These are phyloP conservation scores for Emmonsiellopsis sp. DNA, from an alignment of 2,329 filamentous ascomycete genomes.

Conservation along the genomic window DNA sequence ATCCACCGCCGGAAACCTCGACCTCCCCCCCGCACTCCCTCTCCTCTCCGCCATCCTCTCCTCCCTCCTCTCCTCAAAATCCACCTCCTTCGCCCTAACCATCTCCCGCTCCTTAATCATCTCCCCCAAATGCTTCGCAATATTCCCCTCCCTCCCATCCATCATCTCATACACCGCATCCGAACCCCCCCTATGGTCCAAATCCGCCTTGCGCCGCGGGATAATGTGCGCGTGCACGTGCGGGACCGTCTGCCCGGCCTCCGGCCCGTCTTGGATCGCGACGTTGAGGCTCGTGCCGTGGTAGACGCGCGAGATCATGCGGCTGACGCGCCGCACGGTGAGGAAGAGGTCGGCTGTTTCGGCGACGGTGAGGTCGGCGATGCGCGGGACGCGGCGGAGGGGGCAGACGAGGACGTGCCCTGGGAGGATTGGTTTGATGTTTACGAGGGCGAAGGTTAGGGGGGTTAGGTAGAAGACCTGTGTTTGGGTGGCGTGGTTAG, in stretches of 20 bases:
- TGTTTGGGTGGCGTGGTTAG: not conserved
- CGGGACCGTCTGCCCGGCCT: conserved; percentile 85
- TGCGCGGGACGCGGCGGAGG: conserved; percentile 55
- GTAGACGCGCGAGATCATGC: conserved; percentile 57
- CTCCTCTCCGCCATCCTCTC: conserved; percentile 68
- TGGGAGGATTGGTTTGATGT: conserved; percentile 86
- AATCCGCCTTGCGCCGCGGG: conserved; percentile 54
- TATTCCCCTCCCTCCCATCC: conserved; percentile 75
- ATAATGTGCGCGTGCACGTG: conserved; percentile 94
- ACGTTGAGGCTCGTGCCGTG: conserved; percentile 75
- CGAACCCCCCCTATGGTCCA: conserved; percentile 47
- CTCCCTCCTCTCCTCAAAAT: conserved; percentile 69
- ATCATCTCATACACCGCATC: conserved; percentile 77
- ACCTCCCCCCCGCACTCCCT: conserved; percentile 62
- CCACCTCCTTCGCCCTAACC: conserved; percentile 44
- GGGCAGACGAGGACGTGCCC: conserved; percentile 91
- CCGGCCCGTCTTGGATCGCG: conserved; percentile 83
- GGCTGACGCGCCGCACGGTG: conserved; percentile 74
- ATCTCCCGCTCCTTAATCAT: conserved; percentile 33
- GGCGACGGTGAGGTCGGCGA: conserved; percentile 60
- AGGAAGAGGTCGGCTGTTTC: conserved; percentile 80
- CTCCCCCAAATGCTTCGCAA: conserved; percentile 62
- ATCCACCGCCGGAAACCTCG: conserved; percentile 61
- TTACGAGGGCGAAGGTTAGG: conserved; percentile 79
- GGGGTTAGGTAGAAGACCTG: conserved; percentile 81